phyloP scores from a whole-genome alignment of 192 early-diverging fungal species.

The Lobulomyces angularis region DNA sequence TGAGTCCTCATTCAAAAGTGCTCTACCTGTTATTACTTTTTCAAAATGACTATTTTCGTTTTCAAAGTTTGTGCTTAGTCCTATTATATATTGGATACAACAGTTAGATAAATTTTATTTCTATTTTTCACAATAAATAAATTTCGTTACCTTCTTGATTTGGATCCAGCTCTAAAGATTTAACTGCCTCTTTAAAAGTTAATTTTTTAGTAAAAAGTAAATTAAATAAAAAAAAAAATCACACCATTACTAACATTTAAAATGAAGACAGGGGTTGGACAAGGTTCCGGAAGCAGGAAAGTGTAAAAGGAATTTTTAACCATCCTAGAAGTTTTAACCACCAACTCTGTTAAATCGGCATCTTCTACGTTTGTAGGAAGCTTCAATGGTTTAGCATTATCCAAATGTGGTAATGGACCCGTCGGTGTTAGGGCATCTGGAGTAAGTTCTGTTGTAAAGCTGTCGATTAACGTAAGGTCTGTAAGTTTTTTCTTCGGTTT shows the following conservation, averaged over 20 bases:
- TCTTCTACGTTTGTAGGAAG: neutral
- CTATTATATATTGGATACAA: neutral
- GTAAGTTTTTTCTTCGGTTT: neutral
- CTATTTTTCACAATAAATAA: neutral
- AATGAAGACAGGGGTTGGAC: no score
- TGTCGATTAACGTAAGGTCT: neutral
- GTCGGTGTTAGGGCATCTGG: neutral
- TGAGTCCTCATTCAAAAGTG: conserved; percentile 3
- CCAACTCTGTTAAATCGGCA: neutral
- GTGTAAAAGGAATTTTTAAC: neutral
- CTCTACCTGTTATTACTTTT: neutral
- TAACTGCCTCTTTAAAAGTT: neutral
- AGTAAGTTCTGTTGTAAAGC: neutral
- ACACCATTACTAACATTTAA: no score
- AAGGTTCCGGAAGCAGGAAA: no score
- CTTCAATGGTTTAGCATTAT: neutral
- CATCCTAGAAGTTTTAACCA: neutral
- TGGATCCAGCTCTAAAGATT: neutral
- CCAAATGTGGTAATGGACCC: neutral
- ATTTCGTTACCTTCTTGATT: neutral
- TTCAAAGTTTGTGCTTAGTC: neutral
- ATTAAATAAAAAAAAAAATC: no score
- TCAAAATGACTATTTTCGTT: neutral
- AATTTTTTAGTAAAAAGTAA: no score
- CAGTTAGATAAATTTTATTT: neutral